Conservation (phyloP, 2,329 filamentous ascomycete species). For the Rhinocladiella similis region DNA sequence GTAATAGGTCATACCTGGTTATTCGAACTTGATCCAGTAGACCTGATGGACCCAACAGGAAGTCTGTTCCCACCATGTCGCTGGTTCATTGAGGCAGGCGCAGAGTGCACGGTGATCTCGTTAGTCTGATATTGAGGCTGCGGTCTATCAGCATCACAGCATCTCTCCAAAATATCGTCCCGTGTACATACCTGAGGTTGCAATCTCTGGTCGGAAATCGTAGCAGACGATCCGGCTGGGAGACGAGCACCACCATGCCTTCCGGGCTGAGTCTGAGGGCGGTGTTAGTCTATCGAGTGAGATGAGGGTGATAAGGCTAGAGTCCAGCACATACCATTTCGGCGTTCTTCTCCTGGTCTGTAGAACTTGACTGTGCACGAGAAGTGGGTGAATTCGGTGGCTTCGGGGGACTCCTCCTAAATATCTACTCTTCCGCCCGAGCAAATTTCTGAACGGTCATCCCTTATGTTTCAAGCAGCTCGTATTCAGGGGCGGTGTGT, state of each 20-base stretch:
- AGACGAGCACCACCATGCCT: conserved; percentile 4
- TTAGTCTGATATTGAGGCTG: background rate
- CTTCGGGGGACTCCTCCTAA: background rate
- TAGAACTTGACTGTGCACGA: background rate
- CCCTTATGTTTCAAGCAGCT: background rate
- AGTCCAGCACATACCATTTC: background rate
- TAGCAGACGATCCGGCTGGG: conserved; percentile 1
- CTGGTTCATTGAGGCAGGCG: background rate
- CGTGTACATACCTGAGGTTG: background rate
- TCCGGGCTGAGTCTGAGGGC: conserved; percentile 1
- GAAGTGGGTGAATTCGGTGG: background rate
- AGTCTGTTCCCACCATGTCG: background rate
- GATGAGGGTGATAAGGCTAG: background rate
- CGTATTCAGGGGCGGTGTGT: background rate
- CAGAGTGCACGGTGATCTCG: background rate
- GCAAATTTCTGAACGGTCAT: background rate
- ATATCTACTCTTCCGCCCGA: background rate
- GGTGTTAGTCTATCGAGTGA: background rate
- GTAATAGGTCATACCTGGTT: background rate
- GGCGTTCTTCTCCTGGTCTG: background rate
- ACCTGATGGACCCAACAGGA: background rate
- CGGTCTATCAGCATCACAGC: background rate
- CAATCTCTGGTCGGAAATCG: background rate
- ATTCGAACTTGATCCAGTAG: background rate
- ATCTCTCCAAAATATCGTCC: background rate